phyloP scores from a whole-genome alignment of 225 moss, liverwort and hornwort species.

The Pseudisothecium myosuroides region DNA sequence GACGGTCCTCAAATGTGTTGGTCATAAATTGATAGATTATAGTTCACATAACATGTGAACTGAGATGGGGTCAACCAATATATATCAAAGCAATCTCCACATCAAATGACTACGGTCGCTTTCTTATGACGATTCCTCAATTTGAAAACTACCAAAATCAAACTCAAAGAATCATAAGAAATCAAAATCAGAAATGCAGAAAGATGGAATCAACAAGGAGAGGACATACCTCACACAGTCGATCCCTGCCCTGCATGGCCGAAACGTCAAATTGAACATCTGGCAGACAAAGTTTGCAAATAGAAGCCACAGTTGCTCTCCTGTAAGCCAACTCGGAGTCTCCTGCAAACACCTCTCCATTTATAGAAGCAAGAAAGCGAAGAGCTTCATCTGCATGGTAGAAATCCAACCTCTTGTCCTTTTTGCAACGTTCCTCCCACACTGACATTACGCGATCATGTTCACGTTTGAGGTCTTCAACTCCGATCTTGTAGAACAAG shows the following conservation, averaged over 20 bases:
- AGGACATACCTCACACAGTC: background rate
- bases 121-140: background rate
- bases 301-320: background rate
- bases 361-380: background rate
- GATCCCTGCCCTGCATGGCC: background rate
- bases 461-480: background rate
- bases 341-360: background rate
- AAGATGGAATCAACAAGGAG: background rate
- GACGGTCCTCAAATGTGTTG: background rate
- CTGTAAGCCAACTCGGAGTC: background rate
- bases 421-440: background rate
- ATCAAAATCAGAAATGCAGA: background rate
- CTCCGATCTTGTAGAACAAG: background rate
- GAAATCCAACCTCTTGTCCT: fast-evolving
- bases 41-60: background rate
- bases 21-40: background rate
- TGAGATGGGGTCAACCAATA: too few relatives aligned
- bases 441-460: background rate
- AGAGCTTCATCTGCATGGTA: fast-evolving
- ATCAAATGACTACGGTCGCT: background rate
- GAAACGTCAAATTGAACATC: background rate
- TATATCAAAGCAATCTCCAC: background rate
- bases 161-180: background rate
- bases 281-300: background rate
- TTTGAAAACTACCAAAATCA: background rate